Percentiles rank a stretch among this genome's conserved stretches.
These are phyloP conservation scores for Termitomyces sp. DNA, from an alignment of 768 basidiomycete species.

Conservation along the genomic window DNA sequence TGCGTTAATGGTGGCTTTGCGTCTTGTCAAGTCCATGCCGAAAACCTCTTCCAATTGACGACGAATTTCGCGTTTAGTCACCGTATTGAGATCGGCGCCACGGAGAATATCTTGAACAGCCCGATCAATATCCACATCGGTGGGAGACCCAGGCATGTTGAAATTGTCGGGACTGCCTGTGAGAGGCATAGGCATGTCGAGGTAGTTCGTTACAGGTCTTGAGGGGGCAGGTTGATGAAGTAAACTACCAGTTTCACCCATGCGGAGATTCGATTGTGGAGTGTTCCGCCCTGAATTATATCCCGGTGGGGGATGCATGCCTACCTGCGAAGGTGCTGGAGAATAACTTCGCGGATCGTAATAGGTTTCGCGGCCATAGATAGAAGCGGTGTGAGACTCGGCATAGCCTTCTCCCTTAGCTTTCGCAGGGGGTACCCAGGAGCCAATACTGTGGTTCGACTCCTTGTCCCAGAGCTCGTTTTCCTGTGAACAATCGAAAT, in stretches of 20 bases:
- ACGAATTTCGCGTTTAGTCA: constrained; percentile 92
- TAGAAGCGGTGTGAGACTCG: constrained; percentile 73
- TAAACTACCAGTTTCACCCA: constrained; percentile 22
- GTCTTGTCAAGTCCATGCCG: constrained; percentile 69
- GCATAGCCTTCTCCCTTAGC: constrained; percentile 70
- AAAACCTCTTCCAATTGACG: constrained; percentile 79
- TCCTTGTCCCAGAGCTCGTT: constrained; percentile 98
- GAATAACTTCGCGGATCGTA: constrained; percentile 78
- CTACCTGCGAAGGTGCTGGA: constrained; percentile 69
- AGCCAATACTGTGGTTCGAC: constrained; percentile 92
- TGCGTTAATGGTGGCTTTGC: constrained; percentile 73
- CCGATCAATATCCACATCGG: constrained; percentile 69
- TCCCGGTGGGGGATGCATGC: constrained; percentile 59
- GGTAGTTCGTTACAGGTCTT: constrained; percentile 71
- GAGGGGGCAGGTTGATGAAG: constrained; percentile 65
- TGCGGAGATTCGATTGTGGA: constrained; percentile 48
- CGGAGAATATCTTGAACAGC: constrained; percentile 73
- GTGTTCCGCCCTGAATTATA: constrained; percentile 80
- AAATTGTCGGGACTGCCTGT: constrained; percentile 51
- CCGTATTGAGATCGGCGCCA: constrained; percentile 78
- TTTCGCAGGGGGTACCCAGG: constrained; percentile 82
- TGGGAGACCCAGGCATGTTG: constrained; percentile 50
- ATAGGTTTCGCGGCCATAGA: constrained; percentile 85
- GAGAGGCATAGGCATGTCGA: constrained; percentile 64
- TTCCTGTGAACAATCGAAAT: constrained; percentile 44